Conservation (phyloP, 768 basidiomycete genomes). For the Boletus reticulatus region DNA sequence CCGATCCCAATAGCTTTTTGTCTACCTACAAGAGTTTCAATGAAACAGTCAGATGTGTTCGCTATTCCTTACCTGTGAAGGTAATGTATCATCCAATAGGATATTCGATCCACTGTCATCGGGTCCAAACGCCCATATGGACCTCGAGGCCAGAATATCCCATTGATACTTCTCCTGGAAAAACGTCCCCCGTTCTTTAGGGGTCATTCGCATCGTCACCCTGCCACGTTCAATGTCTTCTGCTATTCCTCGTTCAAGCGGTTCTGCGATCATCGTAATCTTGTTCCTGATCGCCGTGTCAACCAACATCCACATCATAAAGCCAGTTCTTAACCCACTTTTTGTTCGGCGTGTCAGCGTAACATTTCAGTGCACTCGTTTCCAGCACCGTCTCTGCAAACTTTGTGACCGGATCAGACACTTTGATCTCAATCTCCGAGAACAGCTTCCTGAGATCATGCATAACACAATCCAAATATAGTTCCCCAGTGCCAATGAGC, state of each 20-base stretch:
- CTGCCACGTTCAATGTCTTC: conserved; percentile 94
- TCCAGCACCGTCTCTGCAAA: conserved; percentile 99
- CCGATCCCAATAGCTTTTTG: conserved; percentile 84
- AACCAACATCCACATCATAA: conserved; percentile 9
- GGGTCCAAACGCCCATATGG: conserved; percentile 99
- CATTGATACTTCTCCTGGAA: conserved; percentile 98
- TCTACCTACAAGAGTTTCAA: conserved; percentile 58
- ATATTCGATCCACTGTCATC: conserved; percentile 95
- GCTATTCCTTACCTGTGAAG: conserved; percentile 66
- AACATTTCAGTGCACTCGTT: conserved; percentile 96
- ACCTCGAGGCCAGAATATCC: conserved; percentile 95
- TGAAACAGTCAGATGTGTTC: neutral
- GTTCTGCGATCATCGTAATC: conserved; percentile 98
- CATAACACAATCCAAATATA: conserved; percentile 96
- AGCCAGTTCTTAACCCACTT: conserved; percentile 54
- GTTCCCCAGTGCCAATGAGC: conserved; percentile 92
- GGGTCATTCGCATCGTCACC: conserved; percentile 91
- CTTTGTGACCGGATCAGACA: conserved; percentile 97
- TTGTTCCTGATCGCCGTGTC: conserved; percentile 67
- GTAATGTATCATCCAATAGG: conserved; percentile 92
- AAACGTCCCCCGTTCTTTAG: conserved; percentile 92
- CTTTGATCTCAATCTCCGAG: conserved; percentile 99
- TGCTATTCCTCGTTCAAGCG: conserved; percentile 91
- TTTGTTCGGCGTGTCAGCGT: conserved; percentile 99
- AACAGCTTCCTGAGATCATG: conserved; percentile 91